Conservation (phyloP, 257 asterid species). For the Solanum medicagineum region DNA sequence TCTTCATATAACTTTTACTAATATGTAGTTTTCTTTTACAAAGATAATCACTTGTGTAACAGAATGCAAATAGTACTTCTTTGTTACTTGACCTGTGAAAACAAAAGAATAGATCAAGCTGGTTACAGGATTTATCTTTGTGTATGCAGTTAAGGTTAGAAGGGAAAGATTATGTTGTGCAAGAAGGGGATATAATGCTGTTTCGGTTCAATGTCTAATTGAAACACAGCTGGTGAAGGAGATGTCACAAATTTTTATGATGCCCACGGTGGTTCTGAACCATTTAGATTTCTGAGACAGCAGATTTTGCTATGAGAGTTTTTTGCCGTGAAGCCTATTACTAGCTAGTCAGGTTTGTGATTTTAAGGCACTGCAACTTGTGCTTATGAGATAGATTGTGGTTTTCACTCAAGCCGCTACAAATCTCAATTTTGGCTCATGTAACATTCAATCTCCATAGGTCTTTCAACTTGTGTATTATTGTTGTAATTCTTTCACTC, state of each 20-base stretch:
- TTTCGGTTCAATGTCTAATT: constrained; percentile 80
- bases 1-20: background rate
- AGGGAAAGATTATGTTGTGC: constrained; percentile 85
- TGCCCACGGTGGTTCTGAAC: background rate
- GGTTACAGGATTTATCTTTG: background rate
- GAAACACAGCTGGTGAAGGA: background rate
- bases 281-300: background rate
- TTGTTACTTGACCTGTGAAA: background rate
- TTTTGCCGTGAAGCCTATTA: background rate
- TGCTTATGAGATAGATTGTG: background rate
- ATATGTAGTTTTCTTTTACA: background rate
- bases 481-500: background rate
- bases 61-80: background rate
- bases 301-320: background rate
- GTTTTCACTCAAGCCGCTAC: background rate
- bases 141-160: constrained; percentile 81
- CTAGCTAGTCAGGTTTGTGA: background rate
- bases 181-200: constrained; percentile 95
- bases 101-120: background rate
- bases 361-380: background rate
- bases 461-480: background rate
- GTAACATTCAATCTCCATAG: background rate
- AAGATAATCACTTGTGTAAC: background rate
- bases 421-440: background rate
- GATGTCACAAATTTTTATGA: background rate